phyloP scores from a whole-genome alignment of 2,329 filamentous ascomycete genomes.

The Talaromyces rugulosus region DNA sequence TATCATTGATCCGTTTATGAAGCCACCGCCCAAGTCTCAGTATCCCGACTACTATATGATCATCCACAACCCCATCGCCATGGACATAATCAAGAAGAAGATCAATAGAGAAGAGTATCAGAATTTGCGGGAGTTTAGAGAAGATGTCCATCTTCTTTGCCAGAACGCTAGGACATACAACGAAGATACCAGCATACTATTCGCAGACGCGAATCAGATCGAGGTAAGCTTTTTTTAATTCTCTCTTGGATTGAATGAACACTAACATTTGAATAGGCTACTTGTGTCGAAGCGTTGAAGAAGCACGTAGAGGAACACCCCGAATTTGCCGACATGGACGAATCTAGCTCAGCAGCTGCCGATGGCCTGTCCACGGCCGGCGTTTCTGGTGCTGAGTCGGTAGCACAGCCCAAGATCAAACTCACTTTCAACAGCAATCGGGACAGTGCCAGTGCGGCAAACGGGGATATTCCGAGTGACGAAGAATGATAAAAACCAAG shows the following conservation, averaged over 20 bases:
- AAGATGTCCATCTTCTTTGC: conserved; percentile 79
- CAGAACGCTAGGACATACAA: conserved; percentile 94
- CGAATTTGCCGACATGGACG: conserved; percentile 54
- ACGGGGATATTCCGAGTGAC: conserved; percentile 28
- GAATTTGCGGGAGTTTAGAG: conserved; percentile 71
- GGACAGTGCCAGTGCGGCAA: conserved; percentile 28
- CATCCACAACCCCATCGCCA: conserved; percentile 88
- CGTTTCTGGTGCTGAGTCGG: conserved; percentile 53
- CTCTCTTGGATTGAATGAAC: conserved; percentile 7
- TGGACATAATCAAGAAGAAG: conserved; percentile 90
- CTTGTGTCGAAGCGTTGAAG: conserved; percentile 49
- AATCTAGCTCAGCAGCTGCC: conserved; percentile 38
- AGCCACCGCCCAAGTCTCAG: conserved; percentile 79
- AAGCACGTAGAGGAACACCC: conserved; percentile 54
- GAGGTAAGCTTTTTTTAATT: conserved; percentile 59
- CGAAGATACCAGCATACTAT: conserved; percentile 88
- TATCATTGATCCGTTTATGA: conserved; percentile 91
- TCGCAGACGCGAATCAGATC: conserved; percentile 86
- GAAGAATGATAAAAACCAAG: conserved; percentile 23
- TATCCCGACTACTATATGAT: conserved; percentile 95
- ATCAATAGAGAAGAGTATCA: conserved; percentile 96
- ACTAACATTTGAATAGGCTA: conserved; percentile 33
- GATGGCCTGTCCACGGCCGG: conserved; percentile 49
- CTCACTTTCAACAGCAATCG: conserved; percentile 51
- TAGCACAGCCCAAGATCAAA: conserved; percentile 60